A percentile compares a stretch with the other conserved stretches of the same genome.
Conservation (phyloP, 495 filamentous ascomycete genomes). For the Penicillium parvum region DNA sequence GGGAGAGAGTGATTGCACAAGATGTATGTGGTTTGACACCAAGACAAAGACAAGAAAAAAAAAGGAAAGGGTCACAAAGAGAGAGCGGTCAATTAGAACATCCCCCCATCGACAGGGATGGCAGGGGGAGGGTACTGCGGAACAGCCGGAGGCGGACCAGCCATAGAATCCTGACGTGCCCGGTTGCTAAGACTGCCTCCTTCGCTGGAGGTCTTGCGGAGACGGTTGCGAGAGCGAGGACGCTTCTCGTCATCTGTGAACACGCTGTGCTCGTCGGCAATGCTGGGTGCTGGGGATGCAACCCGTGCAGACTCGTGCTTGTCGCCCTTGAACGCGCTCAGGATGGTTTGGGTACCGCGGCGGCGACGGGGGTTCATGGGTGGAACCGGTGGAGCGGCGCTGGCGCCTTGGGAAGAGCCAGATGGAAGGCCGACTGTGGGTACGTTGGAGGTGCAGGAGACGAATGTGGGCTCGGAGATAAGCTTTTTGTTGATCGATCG, state of each 20-base stretch:
- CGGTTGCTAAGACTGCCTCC: constrained; percentile 39
- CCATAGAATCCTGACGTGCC: constrained; percentile 39
- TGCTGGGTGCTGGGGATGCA: constrained; percentile 22
- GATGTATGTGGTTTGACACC: background rate
- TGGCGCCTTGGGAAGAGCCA: constrained; percentile 23
- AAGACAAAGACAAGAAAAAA: constrained; percentile 3
- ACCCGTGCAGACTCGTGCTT: constrained; percentile 27
- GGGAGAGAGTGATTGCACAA: constrained; percentile 4
- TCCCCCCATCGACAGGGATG: constrained; percentile 40
- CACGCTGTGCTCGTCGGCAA: constrained; percentile 41
- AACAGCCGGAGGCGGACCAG: constrained; percentile 29
- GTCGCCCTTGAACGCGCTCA: constrained; percentile 47
- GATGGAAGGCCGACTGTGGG: constrained; percentile 59
- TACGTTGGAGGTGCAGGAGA: constrained; percentile 72
- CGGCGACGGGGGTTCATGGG: constrained; percentile 68
- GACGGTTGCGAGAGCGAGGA: constrained; percentile 38
- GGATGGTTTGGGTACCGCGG: constrained; percentile 51
- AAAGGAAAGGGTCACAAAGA: constrained; percentile 9
- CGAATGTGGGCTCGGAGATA: constrained; percentile 79
- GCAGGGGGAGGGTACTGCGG: constrained; percentile 37
- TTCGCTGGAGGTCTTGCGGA: constrained; percentile 53
- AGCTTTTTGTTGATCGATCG: constrained; percentile 65
- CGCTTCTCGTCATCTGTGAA: constrained; percentile 53
- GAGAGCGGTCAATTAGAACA: constrained; percentile 35
- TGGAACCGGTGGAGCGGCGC: constrained; percentile 56